phyloP scores from a whole-genome alignment of 2,329 filamentous ascomycete genomes.

The Meredithiella fracta region DNA sequence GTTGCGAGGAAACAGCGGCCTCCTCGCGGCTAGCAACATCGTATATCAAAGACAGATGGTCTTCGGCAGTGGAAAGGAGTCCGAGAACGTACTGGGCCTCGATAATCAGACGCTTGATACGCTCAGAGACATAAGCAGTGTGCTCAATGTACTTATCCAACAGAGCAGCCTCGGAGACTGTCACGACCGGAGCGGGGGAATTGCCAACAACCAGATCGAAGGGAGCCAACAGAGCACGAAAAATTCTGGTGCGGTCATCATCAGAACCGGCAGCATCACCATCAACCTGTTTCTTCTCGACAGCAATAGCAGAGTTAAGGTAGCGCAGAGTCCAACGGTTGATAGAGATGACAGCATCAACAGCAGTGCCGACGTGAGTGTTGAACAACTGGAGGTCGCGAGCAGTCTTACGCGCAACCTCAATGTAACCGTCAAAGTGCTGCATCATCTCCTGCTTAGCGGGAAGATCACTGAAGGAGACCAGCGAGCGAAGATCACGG shows the following conservation, averaged over 20 bases:
- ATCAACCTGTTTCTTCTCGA: constrained; percentile 18
- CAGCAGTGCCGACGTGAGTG: constrained; percentile 53
- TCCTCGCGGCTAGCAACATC: constrained; percentile 50
- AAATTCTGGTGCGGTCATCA: constrained; percentile 3
- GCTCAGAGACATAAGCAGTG: constrained; percentile 50
- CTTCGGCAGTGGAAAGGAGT: constrained; percentile 51
- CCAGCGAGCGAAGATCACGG: constrained; percentile 55
- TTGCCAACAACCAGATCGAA: constrained; percentile 9
- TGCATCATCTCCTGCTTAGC: constrained; percentile 53
- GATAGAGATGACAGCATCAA: constrained; percentile 58
- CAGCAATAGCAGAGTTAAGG: constrained; percentile 38
- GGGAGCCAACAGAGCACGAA: constrained; percentile 10
- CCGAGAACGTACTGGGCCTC: constrained; percentile 53
- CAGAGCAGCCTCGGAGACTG: constrained; percentile 37
- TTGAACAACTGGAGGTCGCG: constrained; percentile 60
- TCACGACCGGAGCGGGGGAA: neutral
- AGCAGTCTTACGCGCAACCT: constrained; percentile 46
- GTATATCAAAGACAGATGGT: constrained; percentile 52
- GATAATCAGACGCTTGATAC: constrained; percentile 49
- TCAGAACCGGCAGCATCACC: constrained; percentile 26
- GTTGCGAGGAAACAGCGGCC: constrained; percentile 37
- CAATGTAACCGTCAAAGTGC: constrained; percentile 63
- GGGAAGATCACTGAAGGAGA: constrained; percentile 52
- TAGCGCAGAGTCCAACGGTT: constrained; percentile 60
- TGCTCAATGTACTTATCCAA: constrained; percentile 62